Base-by-base conservation (phyloP, 202 grass and related monocot genomes). In the Schoenoplectus triqueter region DNA sequence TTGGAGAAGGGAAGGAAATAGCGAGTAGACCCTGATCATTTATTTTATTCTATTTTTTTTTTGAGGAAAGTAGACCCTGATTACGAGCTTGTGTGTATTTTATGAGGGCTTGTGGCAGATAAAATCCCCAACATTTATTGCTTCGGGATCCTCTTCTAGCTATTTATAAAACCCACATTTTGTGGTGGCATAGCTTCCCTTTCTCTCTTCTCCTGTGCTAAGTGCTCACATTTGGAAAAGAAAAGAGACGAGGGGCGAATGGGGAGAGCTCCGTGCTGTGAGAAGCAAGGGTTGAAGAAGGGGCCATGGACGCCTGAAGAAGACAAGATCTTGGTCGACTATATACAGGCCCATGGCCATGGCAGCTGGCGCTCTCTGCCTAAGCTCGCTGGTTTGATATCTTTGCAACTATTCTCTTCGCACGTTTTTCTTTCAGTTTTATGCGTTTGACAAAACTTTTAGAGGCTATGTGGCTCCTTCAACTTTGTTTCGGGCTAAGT, bases 221-320 rank as follows among this genome's bases (percentile, higher is more conserved):
- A 40, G 20, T 31, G 2, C 8, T 40, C 2, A 5, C 8, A 10
- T 15, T 14, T 59, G 11, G 3, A 13, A 15, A 71, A 80, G 13
- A 5, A 47, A 69, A 42, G 66, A 44, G 39, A 44, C 5, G 66
- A 13, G 13, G 48, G 51, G 11, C 45, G 17, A 60, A 97, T 98
- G 96, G 96, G 91, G 70, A 92, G 96, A 88, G 90, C 96, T 63
- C 96, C 93, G 6, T 99, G 96, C 87, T 99, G 96, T 81, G 96
- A 95, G 62, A 92, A 92, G 81, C 92, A 94, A 87, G 96, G 91
- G 51, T 51, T 97, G 45, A 97, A 94, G 92, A 97, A 94, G 48
- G 95, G 95, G 2, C 95, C 95, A 22, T 97, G 95, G 95, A 91
- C 90, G 82, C 92, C 92, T 52, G 95, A 97, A 69, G 95, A 97